Base-by-base conservation (phyloP, 2,329 filamentous ascomycete genomes). In the Fusarium piperis region DNA sequence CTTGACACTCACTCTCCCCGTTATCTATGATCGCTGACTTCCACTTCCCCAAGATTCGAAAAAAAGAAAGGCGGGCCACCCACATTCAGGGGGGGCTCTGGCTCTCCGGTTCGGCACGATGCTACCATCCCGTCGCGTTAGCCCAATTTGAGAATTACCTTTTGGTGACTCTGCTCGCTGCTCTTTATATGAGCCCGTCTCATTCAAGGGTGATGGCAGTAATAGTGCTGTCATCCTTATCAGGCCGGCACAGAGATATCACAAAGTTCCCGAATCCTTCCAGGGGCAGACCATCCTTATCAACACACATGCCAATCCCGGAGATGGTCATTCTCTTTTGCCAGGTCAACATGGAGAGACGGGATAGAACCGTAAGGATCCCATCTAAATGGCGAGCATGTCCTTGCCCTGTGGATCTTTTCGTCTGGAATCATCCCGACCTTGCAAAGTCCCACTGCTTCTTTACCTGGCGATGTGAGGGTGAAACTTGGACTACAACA, bases 281-380 rank as follows among this genome's bases (percentile, higher is more conserved):
- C 66, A 63, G 39, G 65, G 70, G 74, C 63, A 64, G 73, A 44
- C 57, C 67, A 77, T 67, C 62, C 75, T 77, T 77, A 77, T 77
- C 75, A 44, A 72, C 73, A 60, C n/a, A 41, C 62, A 57, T 41
- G 57, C 51, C 61, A 56, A 62, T 46, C 30, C 46, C 32, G 59
- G 62, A 59, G 56, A 59, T 67, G 44, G 20, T 28, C 58, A 20
- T 56, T 64, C 33, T 35, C 23, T 26, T 28, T 36, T 28, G 55
- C n/a, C n/a, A 28, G 53, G 32, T 38, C 30, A 28, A 46, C 26
- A 18, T 33, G 23, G 26, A 32, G 13, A 46, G 20, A 59, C 6
- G 32, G 36, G 16, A 13, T 15, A 61, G 30, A 39, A 18, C 20
- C 11, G 58, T 26, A 26, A 41, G 26, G 38, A 18, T 26, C 23